A percentile compares a stretch with the other conserved stretches of the same genome.
Conservation (phyloP, 257 asterid genomes). For the Voacanga thouarsii region DNA sequence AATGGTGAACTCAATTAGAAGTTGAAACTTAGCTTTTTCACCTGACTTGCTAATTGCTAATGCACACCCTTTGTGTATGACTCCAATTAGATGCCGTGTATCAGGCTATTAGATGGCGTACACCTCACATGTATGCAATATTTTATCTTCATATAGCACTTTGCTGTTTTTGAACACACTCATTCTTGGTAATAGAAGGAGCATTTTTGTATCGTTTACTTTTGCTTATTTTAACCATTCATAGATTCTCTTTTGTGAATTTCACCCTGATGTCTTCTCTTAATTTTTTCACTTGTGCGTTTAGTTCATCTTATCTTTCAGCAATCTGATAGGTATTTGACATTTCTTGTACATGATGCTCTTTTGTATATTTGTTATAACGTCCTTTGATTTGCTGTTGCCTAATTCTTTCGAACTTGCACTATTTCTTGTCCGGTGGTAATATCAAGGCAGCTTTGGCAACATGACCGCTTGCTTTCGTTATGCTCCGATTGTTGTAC, state of each 20-base stretch:
- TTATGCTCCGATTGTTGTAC: constrained; percentile 72
- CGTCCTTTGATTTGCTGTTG: neutral
- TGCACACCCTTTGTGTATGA: too few species aligned
- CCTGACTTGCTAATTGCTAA: neutral
- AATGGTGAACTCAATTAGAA: neutral
- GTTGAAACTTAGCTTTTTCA: neutral
- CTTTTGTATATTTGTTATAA: neutral
- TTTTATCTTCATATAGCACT: neutral
- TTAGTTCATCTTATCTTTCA: neutral
- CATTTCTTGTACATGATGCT: neutral
- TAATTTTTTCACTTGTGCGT: neutral
- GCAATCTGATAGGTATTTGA: neutral
- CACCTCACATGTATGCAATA: neutral
- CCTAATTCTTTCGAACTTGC: neutral
- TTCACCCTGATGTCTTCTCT: neutral
- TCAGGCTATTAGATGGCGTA: neutral
- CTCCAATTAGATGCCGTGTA: neutral
- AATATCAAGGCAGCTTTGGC: constrained; percentile 55
- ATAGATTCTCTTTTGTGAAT: neutral
- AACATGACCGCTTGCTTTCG: constrained; percentile 79
- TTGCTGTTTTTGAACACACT: neutral
- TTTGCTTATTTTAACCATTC: neutral
- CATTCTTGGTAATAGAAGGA: neutral
- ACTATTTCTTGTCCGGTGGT: constrained; percentile 13
- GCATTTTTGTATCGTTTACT: neutral